Evolutionary conservation across 345 rosid species (phyloP).

Genomic region (Arabidopsis suecica): DNA sequence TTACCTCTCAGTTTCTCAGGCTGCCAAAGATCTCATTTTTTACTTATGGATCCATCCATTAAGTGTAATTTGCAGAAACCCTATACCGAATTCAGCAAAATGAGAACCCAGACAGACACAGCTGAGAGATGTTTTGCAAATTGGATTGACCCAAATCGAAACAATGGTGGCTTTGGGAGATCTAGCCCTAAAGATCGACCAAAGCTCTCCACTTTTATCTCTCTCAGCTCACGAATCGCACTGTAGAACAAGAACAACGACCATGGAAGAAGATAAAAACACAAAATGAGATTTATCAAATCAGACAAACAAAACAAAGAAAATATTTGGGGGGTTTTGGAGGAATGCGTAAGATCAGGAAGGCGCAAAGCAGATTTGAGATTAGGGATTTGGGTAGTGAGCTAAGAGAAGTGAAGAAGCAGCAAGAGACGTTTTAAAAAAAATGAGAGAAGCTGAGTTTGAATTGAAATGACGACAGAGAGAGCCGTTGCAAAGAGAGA

Average conservation of each 20-base stretch:
- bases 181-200: neutral
- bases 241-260: neutral
- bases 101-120: neutral
- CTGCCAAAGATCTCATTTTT: constrained; percentile 27
- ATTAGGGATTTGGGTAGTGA: constrained; percentile 26
- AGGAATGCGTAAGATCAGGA: constrained; percentile 28
- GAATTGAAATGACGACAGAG: constrained; percentile 45
- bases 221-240: constrained; percentile 11
- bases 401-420: constrained; percentile 28
- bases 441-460: constrained; percentile 15
- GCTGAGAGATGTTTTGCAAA: neutral
- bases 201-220: constrained; percentile 32
- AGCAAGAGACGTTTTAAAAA: constrained; percentile 29
- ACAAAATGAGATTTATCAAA: constrained; percentile 1
- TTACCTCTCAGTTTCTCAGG: constrained; percentile 31
- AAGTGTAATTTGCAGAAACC: constrained; percentile 2
- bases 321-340: constrained; percentile 7
- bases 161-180: neutral
- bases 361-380: constrained; percentile 23
- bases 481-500: constrained; percentile 44
- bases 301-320: neutral
- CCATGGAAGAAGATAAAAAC: neutral
- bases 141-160: constrained; percentile 10
- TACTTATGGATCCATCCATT: constrained; percentile 30
- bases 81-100: neutral